A percentile compares a stretch with the other conserved stretches of the same genome.
Evolutionary conservation across 192 early-diverging fungal species (phyloP).

Genomic region (Backusella circina): DNA sequence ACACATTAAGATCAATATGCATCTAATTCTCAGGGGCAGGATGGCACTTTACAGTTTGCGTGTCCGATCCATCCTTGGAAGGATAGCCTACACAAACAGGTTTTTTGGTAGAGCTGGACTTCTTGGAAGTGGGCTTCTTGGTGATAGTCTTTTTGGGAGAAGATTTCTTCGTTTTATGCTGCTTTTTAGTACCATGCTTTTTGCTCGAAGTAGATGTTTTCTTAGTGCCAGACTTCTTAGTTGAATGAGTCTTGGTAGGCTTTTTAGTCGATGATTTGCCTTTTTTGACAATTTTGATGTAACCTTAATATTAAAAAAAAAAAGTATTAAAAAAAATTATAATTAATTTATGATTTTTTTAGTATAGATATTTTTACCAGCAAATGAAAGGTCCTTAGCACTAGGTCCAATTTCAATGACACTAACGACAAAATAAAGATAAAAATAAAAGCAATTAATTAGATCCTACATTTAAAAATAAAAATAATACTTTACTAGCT

Average conservation of each 20-base stretch:
- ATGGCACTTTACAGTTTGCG: neutral
- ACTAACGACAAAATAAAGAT: neutral
- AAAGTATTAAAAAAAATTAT: neutral
- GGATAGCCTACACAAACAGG: neutral
- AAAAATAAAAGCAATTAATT: neutral
- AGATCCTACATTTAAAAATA: neutral
- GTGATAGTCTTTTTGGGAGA: neutral
- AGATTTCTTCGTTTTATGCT: neutral
- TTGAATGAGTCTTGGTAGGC: neutral
- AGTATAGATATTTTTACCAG: constrained; percentile 2
- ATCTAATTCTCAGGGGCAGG: neutral
- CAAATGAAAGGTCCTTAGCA: constrained; percentile 11
- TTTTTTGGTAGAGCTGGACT: neutral
- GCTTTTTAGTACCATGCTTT: neutral
- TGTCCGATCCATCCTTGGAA: neutral
- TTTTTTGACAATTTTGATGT: constrained; percentile 3
- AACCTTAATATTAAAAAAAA: neutral
- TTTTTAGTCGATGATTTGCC: neutral
- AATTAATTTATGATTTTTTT: neutral
- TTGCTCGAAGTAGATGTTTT: neutral
- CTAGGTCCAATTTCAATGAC: constrained; percentile 10
- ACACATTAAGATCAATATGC: neutral
- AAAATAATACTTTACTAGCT: constrained; percentile 4
- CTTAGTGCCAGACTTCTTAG: neutral
- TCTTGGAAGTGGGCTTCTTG: neutral